Conservation (phyloP, 2,329 filamentous ascomycete genomes). For the Trichoderma sp. region DNA sequence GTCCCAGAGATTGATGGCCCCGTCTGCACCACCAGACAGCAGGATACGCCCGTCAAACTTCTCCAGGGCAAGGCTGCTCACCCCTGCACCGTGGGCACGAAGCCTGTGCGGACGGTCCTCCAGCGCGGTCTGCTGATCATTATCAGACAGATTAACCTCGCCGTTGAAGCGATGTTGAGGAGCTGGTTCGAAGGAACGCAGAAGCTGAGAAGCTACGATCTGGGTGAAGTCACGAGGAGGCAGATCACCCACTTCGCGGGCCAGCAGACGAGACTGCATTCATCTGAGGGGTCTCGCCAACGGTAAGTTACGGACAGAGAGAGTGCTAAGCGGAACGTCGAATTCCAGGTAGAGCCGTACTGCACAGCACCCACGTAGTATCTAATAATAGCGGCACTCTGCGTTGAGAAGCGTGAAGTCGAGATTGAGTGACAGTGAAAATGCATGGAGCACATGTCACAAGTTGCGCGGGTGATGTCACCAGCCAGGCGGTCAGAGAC, state of each 20-base stretch:
- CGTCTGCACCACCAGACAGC: constrained; percentile 81
- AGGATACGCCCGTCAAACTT: constrained; percentile 74
- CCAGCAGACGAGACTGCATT: constrained; percentile 74
- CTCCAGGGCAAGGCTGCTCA: constrained; percentile 76
- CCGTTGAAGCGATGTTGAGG: constrained; percentile 70
- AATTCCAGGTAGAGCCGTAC: neutral
- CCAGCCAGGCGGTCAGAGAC: neutral
- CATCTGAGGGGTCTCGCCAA: constrained; percentile 28
- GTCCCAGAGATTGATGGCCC: constrained; percentile 83
- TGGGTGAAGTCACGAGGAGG: constrained; percentile 61
- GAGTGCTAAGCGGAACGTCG: neutral
- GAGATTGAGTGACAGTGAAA: neutral
- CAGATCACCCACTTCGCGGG: constrained; percentile 69
- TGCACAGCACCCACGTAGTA: neutral
- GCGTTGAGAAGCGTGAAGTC: neutral
- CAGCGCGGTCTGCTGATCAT: constrained; percentile 22
- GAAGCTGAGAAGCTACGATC: constrained; percentile 61
- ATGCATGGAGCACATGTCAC: neutral
- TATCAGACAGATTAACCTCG: constrained; percentile 23
- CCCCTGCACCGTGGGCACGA: constrained; percentile 73
- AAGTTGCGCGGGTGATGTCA: constrained; percentile 15
- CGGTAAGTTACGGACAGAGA: too few relatives aligned
- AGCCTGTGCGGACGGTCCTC: constrained; percentile 37
- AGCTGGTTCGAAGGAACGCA: constrained; percentile 66
- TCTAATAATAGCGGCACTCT: neutral